Conservation (phyloP, 371 early-diverging fungal species). For the Mortierella sp. region DNA sequence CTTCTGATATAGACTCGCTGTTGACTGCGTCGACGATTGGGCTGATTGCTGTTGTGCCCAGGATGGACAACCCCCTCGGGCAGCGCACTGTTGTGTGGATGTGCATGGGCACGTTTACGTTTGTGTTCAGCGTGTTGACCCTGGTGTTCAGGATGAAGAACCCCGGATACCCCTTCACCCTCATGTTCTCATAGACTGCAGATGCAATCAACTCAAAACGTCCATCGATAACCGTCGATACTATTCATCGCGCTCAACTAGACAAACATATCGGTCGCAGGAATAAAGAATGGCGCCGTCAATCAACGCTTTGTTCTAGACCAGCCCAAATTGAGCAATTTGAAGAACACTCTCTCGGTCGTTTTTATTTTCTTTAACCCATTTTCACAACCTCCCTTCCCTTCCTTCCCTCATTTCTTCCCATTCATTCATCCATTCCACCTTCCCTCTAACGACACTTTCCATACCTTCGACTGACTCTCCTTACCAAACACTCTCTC, state of each 20-base stretch:
- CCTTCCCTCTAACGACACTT: not conserved
- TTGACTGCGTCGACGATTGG: conserved; percentile 36
- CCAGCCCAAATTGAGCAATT: no score
- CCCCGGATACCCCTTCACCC: conserved; percentile 81
- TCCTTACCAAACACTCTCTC: not conserved
- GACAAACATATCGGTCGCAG: not conserved
- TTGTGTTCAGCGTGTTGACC: conserved; percentile 76
- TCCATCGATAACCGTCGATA: not conserved
- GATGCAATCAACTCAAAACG: no score
- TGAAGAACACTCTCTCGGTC: no score
- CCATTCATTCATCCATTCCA: not conserved
- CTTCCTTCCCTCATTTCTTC: not conserved
- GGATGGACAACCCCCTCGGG: conserved; percentile 42
- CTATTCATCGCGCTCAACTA: not conserved
- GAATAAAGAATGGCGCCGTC: no score
- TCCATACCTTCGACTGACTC: not conserved
- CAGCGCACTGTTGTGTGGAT: conserved; percentile 73
- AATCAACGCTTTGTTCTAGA: no score
- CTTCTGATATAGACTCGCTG: conserved; percentile 25
- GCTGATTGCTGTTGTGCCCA: conserved; percentile 58
- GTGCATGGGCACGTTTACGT: conserved; percentile 64
- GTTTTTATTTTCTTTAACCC: no score
- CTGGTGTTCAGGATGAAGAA: conserved; percentile 80
- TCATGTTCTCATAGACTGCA: conserved; percentile 69
- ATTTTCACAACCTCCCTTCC: not conserved